phyloP scores from a whole-genome alignment of 257 asterid species.

The Solanum pinnatisectum region DNA sequence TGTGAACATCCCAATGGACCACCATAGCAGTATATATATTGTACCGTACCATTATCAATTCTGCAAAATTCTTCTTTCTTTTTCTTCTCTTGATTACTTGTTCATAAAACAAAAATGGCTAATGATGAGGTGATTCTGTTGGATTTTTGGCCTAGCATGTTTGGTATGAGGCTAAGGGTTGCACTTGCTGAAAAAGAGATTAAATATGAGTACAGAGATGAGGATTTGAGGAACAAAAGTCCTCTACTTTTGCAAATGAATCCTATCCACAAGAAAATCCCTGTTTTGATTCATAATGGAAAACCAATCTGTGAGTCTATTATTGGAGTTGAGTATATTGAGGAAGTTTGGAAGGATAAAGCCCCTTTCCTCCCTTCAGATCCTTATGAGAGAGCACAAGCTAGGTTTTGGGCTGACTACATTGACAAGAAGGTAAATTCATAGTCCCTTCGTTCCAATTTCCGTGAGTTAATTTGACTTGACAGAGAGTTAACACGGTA shows the following conservation, averaged over 20 bases:
- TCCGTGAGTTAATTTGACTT: too few species aligned
- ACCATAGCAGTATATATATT: neutral
- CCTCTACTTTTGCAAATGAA: slow-evolving; percentile 13
- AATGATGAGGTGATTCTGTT: slow-evolving; percentile 6
- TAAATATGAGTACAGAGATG: slow-evolving; percentile 8
- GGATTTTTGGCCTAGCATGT: slow-evolving; percentile 12
- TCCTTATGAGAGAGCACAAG: slow-evolving; percentile 12
- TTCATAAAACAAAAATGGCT: slow-evolving; percentile 2
- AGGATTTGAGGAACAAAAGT: slow-evolving; percentile 12
- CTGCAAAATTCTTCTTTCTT: neutral
- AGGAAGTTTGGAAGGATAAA: slow-evolving; percentile 9
- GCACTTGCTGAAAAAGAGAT: slow-evolving; percentile 21
- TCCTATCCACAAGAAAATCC: slow-evolving; percentile 20
- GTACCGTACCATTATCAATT: neutral
- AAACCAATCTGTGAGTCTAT: slow-evolving; percentile 18
- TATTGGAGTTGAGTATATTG: slow-evolving; percentile 11
- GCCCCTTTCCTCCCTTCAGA: slow-evolving; percentile 10
- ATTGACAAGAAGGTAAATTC: slow-evolving; percentile 14
- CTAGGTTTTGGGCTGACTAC: slow-evolving; percentile 1
- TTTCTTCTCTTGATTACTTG: neutral
- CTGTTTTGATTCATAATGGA: slow-evolving; percentile 21
- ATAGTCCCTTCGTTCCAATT: neutral
- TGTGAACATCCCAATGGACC: neutral
- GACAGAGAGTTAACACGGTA: too few species aligned
- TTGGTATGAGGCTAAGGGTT: slow-evolving; percentile 14